Base-by-base conservation (phyloP, 1,284 basidiomycete species). In the Fomitopsis betulina region DNA sequence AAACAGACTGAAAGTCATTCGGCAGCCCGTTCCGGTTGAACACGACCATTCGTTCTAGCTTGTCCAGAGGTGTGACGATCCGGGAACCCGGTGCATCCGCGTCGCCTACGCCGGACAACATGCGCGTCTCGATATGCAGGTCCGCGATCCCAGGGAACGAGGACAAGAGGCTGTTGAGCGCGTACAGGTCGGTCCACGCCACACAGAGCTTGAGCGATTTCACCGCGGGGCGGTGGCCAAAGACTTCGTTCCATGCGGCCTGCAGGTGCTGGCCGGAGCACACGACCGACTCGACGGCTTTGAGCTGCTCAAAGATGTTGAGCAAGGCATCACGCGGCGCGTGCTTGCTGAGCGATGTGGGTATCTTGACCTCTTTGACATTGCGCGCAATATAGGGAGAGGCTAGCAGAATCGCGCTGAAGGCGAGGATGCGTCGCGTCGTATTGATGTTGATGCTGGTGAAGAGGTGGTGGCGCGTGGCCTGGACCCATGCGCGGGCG, bases 381-480 rank as follows among this genome's bases (percentile, higher is more conserved):
- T 15, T 9, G 2, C 39, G 35, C 37, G 37, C 52, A 25, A 53
- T 30, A 38, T 27, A 30, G 5, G 52, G 52, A 5, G 37, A 39
- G 2, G 52, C 19, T 4, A 2, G n/a, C 0, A 53, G 38, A 21
- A 53, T 53, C 12, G 32, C 52, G 37, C 15, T 13, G 38, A 53
- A 40, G 10, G 27, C 52, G 21, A 30, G 37, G 52, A 53, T 39
- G 2, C 49, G 49, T 5, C 23, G 52, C 9, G 52, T 10, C 1
- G 15, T 23, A 3, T 40, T 30, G 52, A 56, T 45, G 15, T 25
- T 50, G 55, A 56, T 10, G 12, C 3, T 21, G 47, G 32, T 4
- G 47, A 56, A 56, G 45, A 56, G 55, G 55, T 56, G 47, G 19
- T 32, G 23, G 6, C 55, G 55, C 2, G 42, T 38, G 35, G 27